phyloP scores from a whole-genome alignment of 805 yeast species.

The Metschnikowia baotianmanensis region DNA sequence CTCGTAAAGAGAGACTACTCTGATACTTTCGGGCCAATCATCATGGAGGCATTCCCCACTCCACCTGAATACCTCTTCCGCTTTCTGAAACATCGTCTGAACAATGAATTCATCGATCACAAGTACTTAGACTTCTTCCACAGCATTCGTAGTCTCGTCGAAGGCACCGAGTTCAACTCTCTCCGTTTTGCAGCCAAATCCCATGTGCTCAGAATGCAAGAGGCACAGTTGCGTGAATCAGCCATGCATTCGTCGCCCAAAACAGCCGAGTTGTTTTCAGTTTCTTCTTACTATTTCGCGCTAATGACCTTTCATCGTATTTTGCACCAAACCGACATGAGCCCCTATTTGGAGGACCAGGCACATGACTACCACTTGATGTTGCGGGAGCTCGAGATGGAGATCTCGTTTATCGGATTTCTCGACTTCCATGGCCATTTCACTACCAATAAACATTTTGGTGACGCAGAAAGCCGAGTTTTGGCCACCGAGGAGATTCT shows the following conservation, averaged over 20 bases:
- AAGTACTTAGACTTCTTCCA: neutral
- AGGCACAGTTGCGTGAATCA: neutral
- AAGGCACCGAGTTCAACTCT: neutral
- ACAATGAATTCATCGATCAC: neutral
- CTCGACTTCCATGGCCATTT: neutral
- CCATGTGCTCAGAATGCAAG: neutral
- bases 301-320: neutral
- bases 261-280: neutral
- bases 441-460: neutral
- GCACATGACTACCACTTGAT: neutral
- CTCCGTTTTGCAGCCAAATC: neutral
- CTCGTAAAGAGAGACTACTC: no score
- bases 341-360: neutral
- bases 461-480: neutral
- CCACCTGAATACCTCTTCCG: neutral
- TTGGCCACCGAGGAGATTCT: neutral
- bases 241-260: neutral
- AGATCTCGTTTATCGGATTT: neutral
- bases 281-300: neutral
- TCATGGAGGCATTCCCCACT: neutral
- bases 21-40: neutral
- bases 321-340: neutral
- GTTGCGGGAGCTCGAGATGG: slow-evolving; percentile 1
- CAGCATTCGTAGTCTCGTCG: neutral
- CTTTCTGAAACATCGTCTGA: neutral